Evolutionary conservation across 1,139 yeast genomes (phyloP).

Genomic region (Pichia sp.): DNA sequence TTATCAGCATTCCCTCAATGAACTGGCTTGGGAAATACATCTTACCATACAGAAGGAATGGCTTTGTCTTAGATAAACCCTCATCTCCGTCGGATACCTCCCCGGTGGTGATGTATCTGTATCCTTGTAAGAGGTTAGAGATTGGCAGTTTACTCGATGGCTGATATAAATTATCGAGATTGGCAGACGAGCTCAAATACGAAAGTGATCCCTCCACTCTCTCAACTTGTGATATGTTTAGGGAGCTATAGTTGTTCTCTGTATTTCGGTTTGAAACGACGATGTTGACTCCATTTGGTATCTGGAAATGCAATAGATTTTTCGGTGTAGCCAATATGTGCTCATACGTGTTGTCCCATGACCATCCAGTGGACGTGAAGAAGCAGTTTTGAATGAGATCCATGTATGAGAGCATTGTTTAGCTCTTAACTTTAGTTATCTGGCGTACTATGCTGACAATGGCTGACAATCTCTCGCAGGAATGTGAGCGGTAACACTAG

Average conservation of each 20-base stretch:
- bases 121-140: constrained; percentile 76
- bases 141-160: constrained; percentile 52
- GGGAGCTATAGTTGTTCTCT: constrained; percentile 64
- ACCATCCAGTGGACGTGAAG: constrained; percentile 66
- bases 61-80: constrained; percentile 1
- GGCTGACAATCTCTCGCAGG: too few relatives aligned
- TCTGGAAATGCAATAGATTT: constrained; percentile 63
- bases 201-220: constrained; percentile 77
- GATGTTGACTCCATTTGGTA: constrained; percentile 64
- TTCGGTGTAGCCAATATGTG: constrained; percentile 64
- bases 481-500: too few relatives aligned
- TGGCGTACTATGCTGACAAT: too few relatives aligned
- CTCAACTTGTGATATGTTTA: constrained; percentile 62
- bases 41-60: constrained; percentile 59
- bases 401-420: constrained; percentile 86
- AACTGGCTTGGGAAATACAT: constrained; percentile 86
- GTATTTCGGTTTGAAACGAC: constrained; percentile 71
- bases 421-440: too few relatives aligned
- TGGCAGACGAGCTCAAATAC: constrained; percentile 65
- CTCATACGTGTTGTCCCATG: constrained; percentile 68
- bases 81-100: background rate
- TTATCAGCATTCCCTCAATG: constrained; percentile 81
- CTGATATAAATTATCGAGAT: constrained; percentile 40
- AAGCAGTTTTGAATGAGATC: constrained; percentile 74
- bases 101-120: constrained; percentile 39